Base-by-base conservation (phyloP, 148 eudicot genomes). In the Persicaria tinctoria region DNA sequence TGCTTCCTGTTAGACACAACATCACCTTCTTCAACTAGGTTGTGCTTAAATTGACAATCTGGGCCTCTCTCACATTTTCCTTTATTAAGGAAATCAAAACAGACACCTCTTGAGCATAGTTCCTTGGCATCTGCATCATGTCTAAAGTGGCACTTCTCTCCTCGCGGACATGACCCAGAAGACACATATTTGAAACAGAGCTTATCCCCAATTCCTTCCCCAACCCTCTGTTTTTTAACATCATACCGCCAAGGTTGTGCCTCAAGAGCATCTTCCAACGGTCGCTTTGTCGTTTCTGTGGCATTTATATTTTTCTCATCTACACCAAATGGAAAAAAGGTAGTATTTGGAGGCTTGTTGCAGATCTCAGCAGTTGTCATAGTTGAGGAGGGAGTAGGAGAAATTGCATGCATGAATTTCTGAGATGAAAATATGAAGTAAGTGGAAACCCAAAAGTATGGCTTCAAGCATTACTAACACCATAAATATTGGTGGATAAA, bases 181-280 rank as follows among this genome's bases (percentile, higher is more conserved):
- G 97, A 90, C 41, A 90, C 46, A 79, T 73, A 94, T 78, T 92
- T 90, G 78, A 94, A 94, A 84, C 98, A 94, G 56, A 92, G 78
- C 76, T 76, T 90, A 70, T 81, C 83, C 46, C 85, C 78, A 59
- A 82, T 88, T 72, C 84, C 84, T 76, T 86, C 90, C 18, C 97
- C 93, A 48, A 74, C 86, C 78, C 76, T 87, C 72, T 83, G 93
- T 76, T 87, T 84, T 83, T 94, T 94, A 75, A 84, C 92, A 81
- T 94, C 98, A 86, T 94, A 94, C 70, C 98, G 92, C 98, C 98
- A 94, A 87, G 90, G 85, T 53, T 94, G 98, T 46, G 87, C 51
- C 66, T 90, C 98, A 74, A 87, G 82, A 60, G 48, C 78, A 82
- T 54, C 74, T 20, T 88, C 90, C 32, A 83, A 79, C 53, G 85